phyloP scores from a whole-genome alignment of 176 grass and related monocot species.

The Carex cristatella region DNA sequence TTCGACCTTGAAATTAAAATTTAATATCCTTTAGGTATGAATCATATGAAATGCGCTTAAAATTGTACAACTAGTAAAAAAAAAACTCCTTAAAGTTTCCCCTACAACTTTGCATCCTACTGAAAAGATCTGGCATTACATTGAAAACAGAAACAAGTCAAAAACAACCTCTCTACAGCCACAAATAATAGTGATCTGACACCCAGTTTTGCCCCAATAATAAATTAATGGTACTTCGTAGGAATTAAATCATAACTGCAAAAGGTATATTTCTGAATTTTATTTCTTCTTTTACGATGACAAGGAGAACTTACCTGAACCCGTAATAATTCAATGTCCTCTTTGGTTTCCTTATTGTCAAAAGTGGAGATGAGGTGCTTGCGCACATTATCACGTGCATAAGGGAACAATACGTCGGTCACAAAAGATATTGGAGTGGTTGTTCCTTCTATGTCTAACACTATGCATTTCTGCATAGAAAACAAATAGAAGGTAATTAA shows the following conservation, averaged over 20 bases:
- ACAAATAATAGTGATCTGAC: background rate
- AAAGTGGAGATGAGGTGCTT: slow-evolving; percentile 77
- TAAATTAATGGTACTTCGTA: background rate
- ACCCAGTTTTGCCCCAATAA: background rate
- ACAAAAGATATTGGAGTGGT: slow-evolving; percentile 96
- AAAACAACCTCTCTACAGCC: background rate
- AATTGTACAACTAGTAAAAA: background rate
- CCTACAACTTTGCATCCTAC: background rate
- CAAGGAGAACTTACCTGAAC: slow-evolving; percentile 57
- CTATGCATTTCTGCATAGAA: slow-evolving; percentile 48
- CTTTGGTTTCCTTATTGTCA: slow-evolving; percentile 74
- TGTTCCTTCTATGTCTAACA: slow-evolving; percentile 94
- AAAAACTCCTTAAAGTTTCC: slow-evolving; percentile 5
- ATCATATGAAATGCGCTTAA: slow-evolving; percentile 21
- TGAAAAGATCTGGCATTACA: background rate
- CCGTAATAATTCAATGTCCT: slow-evolving; percentile 76
- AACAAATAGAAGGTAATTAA: slow-evolving; percentile 3
- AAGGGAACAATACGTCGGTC: slow-evolving; percentile 88
- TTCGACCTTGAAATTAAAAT: slow-evolving; percentile 52
- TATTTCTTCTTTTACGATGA: background rate
- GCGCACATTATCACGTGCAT: slow-evolving; percentile 81
- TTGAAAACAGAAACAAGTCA: slow-evolving; percentile 1
- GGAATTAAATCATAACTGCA: background rate
- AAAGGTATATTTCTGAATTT: background rate
- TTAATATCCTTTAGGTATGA: background rate